Evolutionary conservation across 768 basidiomycete genomes (phyloP).

Genomic region (Paxillus rubicundulus): DNA sequence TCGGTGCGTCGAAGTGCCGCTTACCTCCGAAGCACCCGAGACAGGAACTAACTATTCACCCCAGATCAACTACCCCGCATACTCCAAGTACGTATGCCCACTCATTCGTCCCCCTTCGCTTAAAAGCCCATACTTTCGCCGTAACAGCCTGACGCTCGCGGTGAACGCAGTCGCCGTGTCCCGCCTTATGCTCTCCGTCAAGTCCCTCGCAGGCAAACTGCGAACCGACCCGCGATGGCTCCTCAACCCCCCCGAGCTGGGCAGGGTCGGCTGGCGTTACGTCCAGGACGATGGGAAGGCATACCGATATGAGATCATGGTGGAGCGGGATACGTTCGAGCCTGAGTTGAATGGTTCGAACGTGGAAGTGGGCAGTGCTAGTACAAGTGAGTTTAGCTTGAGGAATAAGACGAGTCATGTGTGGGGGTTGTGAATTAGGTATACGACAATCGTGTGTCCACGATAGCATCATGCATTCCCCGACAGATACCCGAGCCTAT

Average conservation of each 20-base stretch:
- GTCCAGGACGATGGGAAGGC: background rate
- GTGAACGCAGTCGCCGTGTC: constrained; percentile 8
- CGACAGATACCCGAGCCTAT: no score
- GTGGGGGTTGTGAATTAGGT: background rate
- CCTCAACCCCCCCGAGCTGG: constrained; percentile 13
- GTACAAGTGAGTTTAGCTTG: background rate
- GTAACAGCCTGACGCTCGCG: constrained; percentile 1
- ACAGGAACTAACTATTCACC: background rate
- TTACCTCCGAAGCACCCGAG: background rate
- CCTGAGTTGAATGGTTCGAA: background rate
- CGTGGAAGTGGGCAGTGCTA: no score
- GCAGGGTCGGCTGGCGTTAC: constrained; percentile 5
- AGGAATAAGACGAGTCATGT: background rate
- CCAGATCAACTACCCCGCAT: constrained; percentile 6
- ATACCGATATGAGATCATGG: constrained; percentile 1
- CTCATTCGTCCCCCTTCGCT: background rate
- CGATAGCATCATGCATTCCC: no score
- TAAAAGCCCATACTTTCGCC: background rate
- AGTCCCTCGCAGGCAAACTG: constrained; percentile 12
- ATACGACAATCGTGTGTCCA: no score
- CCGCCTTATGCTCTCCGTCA: constrained; percentile 13
- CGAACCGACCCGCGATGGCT: constrained; percentile 5
- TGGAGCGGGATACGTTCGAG: constrained; percentile 11
- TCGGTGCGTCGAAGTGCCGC: background rate
- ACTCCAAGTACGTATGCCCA: constrained; percentile 1